Percentiles rank a stretch among this genome's conserved stretches.
Conservation (phyloP, 306 rosid species). For the Nissolia schottii region DNA sequence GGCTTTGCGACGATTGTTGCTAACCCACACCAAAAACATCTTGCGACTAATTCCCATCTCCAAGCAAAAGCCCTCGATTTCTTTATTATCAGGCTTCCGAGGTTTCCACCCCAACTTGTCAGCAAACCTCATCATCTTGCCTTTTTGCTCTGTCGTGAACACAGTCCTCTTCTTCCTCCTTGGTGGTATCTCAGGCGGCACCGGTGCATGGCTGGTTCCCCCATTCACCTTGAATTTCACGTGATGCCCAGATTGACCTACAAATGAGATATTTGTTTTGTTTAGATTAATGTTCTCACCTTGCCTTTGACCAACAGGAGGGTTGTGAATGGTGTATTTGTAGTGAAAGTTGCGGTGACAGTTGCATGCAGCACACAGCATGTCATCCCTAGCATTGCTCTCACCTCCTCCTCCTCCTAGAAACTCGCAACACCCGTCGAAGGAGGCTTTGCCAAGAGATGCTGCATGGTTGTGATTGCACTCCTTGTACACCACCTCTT, state of each 20-base stretch:
- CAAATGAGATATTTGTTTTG: no score
- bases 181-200: not conserved
- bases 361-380: not conserved
- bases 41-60: constrained; percentile 9
- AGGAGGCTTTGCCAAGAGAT: not conserved
- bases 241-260: no score
- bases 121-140: not conserved
- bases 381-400: not conserved
- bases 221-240: no score
- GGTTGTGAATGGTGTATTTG: not conserved
- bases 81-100: not conserved
- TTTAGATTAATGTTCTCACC: not conserved
- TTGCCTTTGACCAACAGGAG: not conserved
- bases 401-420: not conserved
- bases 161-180: not conserved
- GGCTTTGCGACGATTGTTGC: constrained; percentile 1
- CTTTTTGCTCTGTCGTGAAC: not conserved
- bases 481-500: constrained; percentile 1
- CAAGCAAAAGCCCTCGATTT: not conserved
- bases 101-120: not conserved
- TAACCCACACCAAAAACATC: not conserved
- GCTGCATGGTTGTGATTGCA: constrained; percentile 17
- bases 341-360: constrained; percentile 26
- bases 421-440: constrained; percentile 16
- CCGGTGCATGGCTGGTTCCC: no score